Conservation (phyloP, 2,329 filamentous ascomycete genomes). For the Trichoderma simmonsii region DNA sequence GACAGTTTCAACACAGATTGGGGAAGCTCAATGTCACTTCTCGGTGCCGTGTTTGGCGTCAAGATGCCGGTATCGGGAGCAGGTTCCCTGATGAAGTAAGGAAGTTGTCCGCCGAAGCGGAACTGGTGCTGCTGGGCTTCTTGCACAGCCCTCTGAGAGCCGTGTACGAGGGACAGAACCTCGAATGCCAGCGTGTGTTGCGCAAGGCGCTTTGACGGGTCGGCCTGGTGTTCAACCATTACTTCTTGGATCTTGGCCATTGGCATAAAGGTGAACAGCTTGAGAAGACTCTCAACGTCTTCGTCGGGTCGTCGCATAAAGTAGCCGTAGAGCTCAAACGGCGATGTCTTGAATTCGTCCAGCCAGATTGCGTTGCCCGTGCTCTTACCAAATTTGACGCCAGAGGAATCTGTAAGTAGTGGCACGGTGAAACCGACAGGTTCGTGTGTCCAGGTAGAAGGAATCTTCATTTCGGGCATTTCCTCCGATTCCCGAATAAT, state of each 20-base stretch:
- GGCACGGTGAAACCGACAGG: constrained; percentile 90
- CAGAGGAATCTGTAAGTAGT: constrained; percentile 78
- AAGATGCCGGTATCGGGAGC: constrained; percentile 31
- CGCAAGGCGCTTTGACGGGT: constrained; percentile 70
- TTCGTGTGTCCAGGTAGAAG: constrained; percentile 44
- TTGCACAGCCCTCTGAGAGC: constrained; percentile 58
- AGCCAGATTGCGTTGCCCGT: constrained; percentile 94
- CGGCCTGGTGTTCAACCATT: constrained; percentile 64
- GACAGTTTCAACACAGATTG: constrained; percentile 53
- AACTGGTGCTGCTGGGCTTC: constrained; percentile 56
- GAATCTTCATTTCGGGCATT: constrained; percentile 40
- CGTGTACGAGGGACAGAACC: constrained; percentile 77
- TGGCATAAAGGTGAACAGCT: constrained; percentile 87
- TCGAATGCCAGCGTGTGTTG: constrained; percentile 83
- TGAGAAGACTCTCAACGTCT: constrained; percentile 77
- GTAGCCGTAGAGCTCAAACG: constrained; percentile 88
- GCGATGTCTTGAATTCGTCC: constrained; percentile 72
- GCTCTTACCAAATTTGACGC: constrained; percentile 91
- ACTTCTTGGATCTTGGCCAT: constrained; percentile 61
- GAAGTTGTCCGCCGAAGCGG: constrained; percentile 43
- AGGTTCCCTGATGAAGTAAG: constrained; percentile 32
- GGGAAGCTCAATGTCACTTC: constrained; percentile 58
- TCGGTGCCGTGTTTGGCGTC: constrained; percentile 47
- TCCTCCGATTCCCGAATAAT: constrained; percentile 61
- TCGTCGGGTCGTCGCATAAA: constrained; percentile 79